Conservation (phyloP, 306 rosid species). For the Leucaena leucocephala region DNA sequence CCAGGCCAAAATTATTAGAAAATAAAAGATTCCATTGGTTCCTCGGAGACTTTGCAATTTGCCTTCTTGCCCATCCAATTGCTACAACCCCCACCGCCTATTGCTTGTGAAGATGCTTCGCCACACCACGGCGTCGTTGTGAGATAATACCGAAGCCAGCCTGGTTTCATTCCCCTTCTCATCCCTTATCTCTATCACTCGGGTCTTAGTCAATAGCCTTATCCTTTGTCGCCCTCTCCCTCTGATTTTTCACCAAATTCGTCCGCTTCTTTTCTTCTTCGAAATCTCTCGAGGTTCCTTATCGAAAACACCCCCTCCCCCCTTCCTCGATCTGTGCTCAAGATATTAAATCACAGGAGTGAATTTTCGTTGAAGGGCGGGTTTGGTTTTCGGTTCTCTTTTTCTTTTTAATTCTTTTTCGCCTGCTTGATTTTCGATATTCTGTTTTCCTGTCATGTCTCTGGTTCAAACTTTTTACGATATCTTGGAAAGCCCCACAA, state of each 20-base stretch:
- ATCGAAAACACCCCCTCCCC: conserved; percentile 9
- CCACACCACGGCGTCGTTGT: conserved; percentile 31
- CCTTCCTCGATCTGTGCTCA: conserved; percentile 2
- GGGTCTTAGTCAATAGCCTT: conserved; percentile 21
- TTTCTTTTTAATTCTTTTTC: neutral
- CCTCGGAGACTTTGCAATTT: neutral
- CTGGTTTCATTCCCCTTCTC: neutral
- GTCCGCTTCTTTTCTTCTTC: conserved; percentile 6
- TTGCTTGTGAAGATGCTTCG: neutral
- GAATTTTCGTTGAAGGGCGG: neutral
- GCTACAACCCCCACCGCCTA: neutral
- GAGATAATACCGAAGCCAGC: conserved; percentile 1
- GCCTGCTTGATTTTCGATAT: neutral
- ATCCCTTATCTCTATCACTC: conserved; percentile 28
- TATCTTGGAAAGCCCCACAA: conserved; percentile 43
- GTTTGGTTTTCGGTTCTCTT: neutral
- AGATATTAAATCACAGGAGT: neutral
- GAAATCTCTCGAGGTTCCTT: conserved; percentile 16
- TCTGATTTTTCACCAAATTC: conserved; percentile 42
- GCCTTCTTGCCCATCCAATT: neutral
- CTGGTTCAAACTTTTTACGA: conserved; percentile 34
- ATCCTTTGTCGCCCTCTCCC: conserved; percentile 27
- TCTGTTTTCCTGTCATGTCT: conserved; percentile 19
- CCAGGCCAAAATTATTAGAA: neutral
- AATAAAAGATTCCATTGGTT: conserved; percentile 2